Base-by-base conservation (phyloP, 2,329 filamentous ascomycete genomes). In the Talaromyces sp. region DNA sequence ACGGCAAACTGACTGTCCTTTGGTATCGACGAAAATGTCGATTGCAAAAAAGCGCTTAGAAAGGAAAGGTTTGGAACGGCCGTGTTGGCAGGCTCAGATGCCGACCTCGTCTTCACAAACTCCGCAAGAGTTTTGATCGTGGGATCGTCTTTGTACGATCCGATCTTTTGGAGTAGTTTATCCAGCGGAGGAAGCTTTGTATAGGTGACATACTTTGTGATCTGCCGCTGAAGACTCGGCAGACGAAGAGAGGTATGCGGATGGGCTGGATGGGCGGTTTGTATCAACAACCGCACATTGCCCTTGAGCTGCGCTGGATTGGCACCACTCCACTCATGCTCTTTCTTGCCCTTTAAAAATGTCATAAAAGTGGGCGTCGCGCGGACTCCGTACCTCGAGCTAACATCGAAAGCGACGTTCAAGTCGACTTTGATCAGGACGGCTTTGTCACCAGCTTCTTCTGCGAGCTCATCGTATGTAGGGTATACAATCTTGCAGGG, bases 361-460 rank as follows among this genome's bases (percentile, higher is more conserved):
- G 91, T 93, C 69, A 95, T 85, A 69, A 98, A 96, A 0, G 93
- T 96, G 0, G 93, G 93, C 0, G 93, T 96, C 4, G 88, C 88
- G 2, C 84, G 82, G 56, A 97, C 83, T 1, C 81, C 77, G 70
- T 89, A 96, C 62, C 82, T 82, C 49, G 80, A 80, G 26, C 82
- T 86, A 54, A 90, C 84, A 63, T 85, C 84, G 59, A 81, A 83
- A 2, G 88, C 86, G 13, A 82, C 78, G 17, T 86, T 86, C 54
- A 91, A 86, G 70, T 98, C 93, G 13, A 96, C 86, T 70, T 96
- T 95, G 76, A 97, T 87, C 54, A 97, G 83, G 0, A 85, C 78
- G 3, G 86, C 87, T 66, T 87, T 87, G 32, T 83, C 77, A 1
- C 84, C 87, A 29, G 87, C 81, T 70, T 96, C 89, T 27, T 83